A percentile compares a stretch with the other conserved stretches of the same genome.
These are phyloP conservation scores for Suillus discolor DNA, from an alignment of 768 basidiomycete genomes.

Conservation along the genomic window DNA sequence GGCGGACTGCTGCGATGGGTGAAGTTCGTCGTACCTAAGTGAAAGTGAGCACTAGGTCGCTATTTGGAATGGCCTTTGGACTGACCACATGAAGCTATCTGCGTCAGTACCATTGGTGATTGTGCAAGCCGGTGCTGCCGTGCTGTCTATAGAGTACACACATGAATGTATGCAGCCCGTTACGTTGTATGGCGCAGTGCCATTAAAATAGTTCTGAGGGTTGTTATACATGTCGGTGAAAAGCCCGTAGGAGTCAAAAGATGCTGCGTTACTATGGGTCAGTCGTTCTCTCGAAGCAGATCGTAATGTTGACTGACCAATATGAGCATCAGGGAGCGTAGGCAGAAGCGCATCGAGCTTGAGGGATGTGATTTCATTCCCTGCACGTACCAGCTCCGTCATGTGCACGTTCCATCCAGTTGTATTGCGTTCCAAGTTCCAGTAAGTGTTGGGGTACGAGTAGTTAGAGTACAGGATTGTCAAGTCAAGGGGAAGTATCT, in stretches of 20 bases:
- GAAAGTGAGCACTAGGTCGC: not conserved
- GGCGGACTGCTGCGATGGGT: constrained; percentile 61
- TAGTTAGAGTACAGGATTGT: constrained; percentile 48
- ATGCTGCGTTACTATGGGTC: constrained; percentile 35
- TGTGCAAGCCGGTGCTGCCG: constrained; percentile 36
- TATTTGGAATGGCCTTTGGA: not conserved
- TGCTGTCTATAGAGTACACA: constrained; percentile 33
- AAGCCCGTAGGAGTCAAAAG: constrained; percentile 63
- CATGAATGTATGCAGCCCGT: constrained; percentile 55
- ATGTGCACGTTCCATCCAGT: constrained; percentile 62
- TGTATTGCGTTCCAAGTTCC: constrained; percentile 51
- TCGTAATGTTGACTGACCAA: constrained; percentile 43
- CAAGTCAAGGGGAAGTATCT: constrained; percentile 62
- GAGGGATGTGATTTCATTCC: constrained; percentile 53
- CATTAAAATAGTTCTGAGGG: constrained; percentile 59
- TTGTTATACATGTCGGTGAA: constrained; percentile 59
- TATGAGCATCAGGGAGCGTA: constrained; percentile 52
- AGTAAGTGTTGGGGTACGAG: constrained; percentile 54
- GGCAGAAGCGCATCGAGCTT: constrained; percentile 53
- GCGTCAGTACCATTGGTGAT: constrained; percentile 38
- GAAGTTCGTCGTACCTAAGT: constrained; percentile 49
- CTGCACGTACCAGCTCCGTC: constrained; percentile 51
- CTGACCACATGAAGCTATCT: constrained; percentile 66
- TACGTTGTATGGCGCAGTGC: constrained; percentile 61
- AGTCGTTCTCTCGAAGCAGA: not conserved